Base-by-base conservation (phyloP, 2,329 filamentous ascomycete genomes). In the Diaporthe helianthi region DNA sequence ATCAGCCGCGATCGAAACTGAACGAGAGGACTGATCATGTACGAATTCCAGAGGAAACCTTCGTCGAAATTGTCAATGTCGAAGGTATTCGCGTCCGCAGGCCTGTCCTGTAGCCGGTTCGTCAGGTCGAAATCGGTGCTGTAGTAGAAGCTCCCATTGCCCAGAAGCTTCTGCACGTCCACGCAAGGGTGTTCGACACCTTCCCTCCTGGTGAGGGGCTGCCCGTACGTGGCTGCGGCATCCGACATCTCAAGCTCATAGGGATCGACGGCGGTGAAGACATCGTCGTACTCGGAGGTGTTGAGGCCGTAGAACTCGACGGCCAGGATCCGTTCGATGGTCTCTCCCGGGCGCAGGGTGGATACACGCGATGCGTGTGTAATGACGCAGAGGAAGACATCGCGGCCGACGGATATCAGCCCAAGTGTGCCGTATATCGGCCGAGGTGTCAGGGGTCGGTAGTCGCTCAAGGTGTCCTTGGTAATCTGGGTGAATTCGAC, bases 41-140 rank as follows among this genome's bases (percentile, higher is more conserved):
- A 98, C 4, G 93, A 97, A 77, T 99, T 99, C 96, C 96, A 99
- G 22, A 99, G 82, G 77, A 97, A 98, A 1, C 92, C 92, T 76
- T 94, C 92, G 79, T 99, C 94, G 71, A 98, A 90, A 76, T 93
- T 96, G 77, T 97, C 94, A 71, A 98, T 93, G 72, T 97, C 93
- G 72, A 98, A 94, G 0, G 92, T 90, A 53, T 90, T 86, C 24
- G 89, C 89, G 77, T 95, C 93, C 68, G 91, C 88, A 17, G 91
- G 89, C 75, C 92, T 90, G 77, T 98, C 92, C 80, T 99, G 96
- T 72, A 98, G 82, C 74, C 96, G 88, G 79, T 97, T 94, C 4
- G 96, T 99, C 60, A 99, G 84, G 78, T 99, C 95, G 79, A 99
- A 99, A 79, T 98, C 94, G n/a, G 93, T 93, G 78, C 94, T 98